These are phyloP conservation scores for Rhododendron simsii DNA, from an alignment of 148 eudicot species.

Conservation along the genomic window DNA sequence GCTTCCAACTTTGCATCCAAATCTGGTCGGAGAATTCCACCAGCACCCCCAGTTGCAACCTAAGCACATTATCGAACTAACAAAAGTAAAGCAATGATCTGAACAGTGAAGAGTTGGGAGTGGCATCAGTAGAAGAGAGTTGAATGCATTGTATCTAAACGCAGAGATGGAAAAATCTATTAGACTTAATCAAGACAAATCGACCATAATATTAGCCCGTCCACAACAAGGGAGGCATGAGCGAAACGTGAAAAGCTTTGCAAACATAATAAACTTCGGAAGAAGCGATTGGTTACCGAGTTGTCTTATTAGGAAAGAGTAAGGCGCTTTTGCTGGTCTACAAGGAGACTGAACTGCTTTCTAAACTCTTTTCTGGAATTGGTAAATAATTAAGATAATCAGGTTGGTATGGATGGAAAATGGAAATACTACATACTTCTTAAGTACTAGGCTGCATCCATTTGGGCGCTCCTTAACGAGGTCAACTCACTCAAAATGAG, in stretches of 20 bases:
- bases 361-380: background rate
- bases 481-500: background rate
- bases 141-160: background rate
- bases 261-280: background rate
- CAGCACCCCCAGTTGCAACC: constrained; percentile 85
- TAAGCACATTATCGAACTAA: constrained; percentile 17
- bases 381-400: background rate
- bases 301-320: background rate
- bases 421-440: background rate
- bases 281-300: background rate
- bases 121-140: background rate
- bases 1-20: constrained; percentile 48
- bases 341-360: background rate
- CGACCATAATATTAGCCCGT: background rate
- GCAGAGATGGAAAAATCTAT: background rate
- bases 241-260: background rate
- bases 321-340: background rate
- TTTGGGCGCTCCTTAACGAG: background rate
- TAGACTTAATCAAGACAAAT: background rate
- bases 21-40: constrained; percentile 58
- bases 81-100: background rate
- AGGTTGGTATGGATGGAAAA: background rate
- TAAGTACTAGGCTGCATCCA: background rate
- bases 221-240: background rate
- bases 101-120: background rate